These are phyloP conservation scores for Penicillium lagena DNA, from an alignment of 495 filamentous ascomycete species.

Conservation along the genomic window DNA sequence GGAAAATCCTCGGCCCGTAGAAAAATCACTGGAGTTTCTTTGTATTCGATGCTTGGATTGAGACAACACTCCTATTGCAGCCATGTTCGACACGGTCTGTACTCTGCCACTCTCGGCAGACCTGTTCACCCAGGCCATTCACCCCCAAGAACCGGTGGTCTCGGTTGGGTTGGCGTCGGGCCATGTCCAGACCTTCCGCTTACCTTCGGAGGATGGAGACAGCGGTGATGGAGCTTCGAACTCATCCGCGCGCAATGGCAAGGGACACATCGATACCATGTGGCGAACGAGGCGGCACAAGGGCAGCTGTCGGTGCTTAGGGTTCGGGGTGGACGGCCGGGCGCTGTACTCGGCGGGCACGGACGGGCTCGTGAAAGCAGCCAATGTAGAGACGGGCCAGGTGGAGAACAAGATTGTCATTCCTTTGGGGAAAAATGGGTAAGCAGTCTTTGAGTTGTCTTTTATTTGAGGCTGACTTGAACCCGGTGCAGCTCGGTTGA, in stretches of 20 bases:
- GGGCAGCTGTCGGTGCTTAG: slow-evolving; percentile 78
- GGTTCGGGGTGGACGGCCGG: slow-evolving; percentile 69
- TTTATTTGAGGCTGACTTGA: neutral
- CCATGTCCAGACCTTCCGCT: slow-evolving; percentile 78
- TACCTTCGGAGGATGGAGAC: slow-evolving; percentile 50
- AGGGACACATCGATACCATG: slow-evolving; percentile 68
- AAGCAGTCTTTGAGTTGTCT: slow-evolving; percentile 9
- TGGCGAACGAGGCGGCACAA: slow-evolving; percentile 90
- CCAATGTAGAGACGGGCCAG: slow-evolving; percentile 68
- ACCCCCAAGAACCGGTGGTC: slow-evolving; percentile 75
- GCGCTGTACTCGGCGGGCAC: slow-evolving; percentile 82
- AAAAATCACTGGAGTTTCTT: slow-evolving; percentile 3
- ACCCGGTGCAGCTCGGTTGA: slow-evolving; percentile 42
- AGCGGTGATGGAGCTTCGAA: slow-evolving; percentile 41
- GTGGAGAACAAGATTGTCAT: slow-evolving; percentile 68
- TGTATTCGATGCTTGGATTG: no score
- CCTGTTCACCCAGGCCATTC: slow-evolving; percentile 81
- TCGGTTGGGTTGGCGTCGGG: slow-evolving; percentile 79
- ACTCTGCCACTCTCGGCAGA: slow-evolving; percentile 82
- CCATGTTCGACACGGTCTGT: slow-evolving; percentile 81
- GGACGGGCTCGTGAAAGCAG: slow-evolving; percentile 85
- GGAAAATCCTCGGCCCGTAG: slow-evolving; percentile 13
- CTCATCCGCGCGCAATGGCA: slow-evolving; percentile 48
- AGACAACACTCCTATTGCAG: neutral
- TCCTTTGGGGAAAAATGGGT: slow-evolving; percentile 36